Percentiles rank a stretch among this genome's conserved stretches.
These are phyloP conservation scores for Cercospora nicotianae DNA, from an alignment of 2,329 filamentous ascomycete species.

Conservation along the genomic window DNA sequence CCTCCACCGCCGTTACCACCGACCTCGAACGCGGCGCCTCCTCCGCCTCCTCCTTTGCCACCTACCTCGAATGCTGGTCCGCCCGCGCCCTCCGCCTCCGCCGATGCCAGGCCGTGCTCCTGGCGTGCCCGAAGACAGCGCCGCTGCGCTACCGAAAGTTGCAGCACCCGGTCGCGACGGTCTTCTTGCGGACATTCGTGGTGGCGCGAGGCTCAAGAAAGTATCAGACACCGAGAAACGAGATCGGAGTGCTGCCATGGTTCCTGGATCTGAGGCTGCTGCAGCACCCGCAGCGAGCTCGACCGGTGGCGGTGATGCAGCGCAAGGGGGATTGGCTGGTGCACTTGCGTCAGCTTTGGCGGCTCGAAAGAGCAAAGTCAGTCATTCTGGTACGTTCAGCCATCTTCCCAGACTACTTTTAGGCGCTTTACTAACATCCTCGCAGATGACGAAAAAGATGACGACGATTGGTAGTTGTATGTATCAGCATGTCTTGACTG, in stretches of 20 bases:
- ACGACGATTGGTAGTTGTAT: slow-evolving; percentile 67
- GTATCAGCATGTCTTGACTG: neutral
- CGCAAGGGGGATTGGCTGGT: slow-evolving; percentile 45
- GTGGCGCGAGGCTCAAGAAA: slow-evolving; percentile 67
- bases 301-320: slow-evolving; percentile 54
- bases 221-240: slow-evolving; percentile 69
- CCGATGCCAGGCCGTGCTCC: slow-evolving; percentile 45
- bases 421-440: neutral
- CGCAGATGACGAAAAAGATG: slow-evolving; percentile 72
- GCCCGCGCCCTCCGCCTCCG: slow-evolving; percentile 46
- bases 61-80: slow-evolving; percentile 38
- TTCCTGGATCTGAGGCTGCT: slow-evolving; percentile 57
- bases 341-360: slow-evolving; percentile 78
- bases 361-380: slow-evolving; percentile 88
- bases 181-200: slow-evolving; percentile 70
- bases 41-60: slow-evolving; percentile 46
- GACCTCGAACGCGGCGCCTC: slow-evolving; percentile 28
- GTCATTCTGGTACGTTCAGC: slow-evolving; percentile 78
- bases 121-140: slow-evolving; percentile 46
- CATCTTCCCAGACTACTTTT: neutral
- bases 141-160: slow-evolving; percentile 21
- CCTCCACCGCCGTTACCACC: slow-evolving; percentile 20
- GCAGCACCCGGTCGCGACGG: slow-evolving; percentile 54
- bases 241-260: slow-evolving; percentile 66
- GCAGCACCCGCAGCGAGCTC: slow-evolving; percentile 57